Conservation (phyloP, 2,329 filamentous ascomycete species). For the Fusarium odoratissimum region DNA sequence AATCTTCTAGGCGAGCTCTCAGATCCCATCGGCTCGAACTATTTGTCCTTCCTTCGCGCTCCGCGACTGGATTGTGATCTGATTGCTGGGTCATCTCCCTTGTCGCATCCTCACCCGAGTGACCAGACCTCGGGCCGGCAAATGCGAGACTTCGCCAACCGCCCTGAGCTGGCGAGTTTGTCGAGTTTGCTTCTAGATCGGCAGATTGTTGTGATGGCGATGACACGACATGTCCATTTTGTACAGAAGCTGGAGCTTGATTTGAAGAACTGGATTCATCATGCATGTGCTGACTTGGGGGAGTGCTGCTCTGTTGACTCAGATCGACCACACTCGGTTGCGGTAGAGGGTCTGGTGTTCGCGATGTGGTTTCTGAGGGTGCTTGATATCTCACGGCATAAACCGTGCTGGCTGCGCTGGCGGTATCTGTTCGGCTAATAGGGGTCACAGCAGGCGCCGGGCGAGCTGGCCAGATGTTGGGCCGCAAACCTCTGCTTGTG, state of each 20-base stretch:
- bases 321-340: slow-evolving; percentile 47
- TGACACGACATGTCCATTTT: slow-evolving; percentile 38
- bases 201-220: slow-evolving; percentile 22
- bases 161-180: slow-evolving; percentile 37
- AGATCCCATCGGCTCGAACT: slow-evolving; percentile 64
- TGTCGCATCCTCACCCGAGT: slow-evolving; percentile 23
- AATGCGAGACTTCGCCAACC: slow-evolving; percentile 45
- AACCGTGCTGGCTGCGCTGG: slow-evolving; percentile 72
- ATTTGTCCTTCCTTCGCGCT: slow-evolving; percentile 19
- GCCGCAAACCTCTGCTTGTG: slow-evolving; percentile 56
- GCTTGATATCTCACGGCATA: slow-evolving; percentile 72
- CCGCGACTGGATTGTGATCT: slow-evolving; percentile 5
- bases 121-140: slow-evolving; percentile 24
- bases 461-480: slow-evolving; percentile 66
- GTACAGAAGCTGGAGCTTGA: slow-evolving; percentile 33
- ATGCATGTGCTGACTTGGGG: slow-evolving; percentile 40
- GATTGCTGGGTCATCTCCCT: slow-evolving; percentile 12
- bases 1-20: slow-evolving; percentile 67
- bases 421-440: slow-evolving; percentile 70
- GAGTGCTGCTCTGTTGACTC: slow-evolving; percentile 51
- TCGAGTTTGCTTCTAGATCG: slow-evolving; percentile 47
- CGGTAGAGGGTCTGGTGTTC: slow-evolving; percentile 56
- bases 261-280: slow-evolving; percentile 44
- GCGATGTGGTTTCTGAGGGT: slow-evolving; percentile 62
- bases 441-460: slow-evolving; percentile 67